Conservation (phyloP, 805 yeast species). For the Ogataea salicorniae region DNA sequence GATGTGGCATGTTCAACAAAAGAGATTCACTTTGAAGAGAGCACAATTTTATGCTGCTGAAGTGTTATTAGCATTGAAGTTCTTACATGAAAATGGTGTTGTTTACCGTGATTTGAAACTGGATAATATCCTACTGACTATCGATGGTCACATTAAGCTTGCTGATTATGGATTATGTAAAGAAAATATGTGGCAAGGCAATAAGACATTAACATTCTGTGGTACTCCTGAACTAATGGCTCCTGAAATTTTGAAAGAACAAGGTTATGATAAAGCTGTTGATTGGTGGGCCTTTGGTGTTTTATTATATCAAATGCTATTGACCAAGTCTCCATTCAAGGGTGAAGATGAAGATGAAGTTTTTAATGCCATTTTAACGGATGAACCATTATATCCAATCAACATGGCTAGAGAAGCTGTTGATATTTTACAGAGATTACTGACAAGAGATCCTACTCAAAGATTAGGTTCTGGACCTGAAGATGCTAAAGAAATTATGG, state of each 20-base stretch:
- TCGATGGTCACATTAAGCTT: constrained; percentile 90
- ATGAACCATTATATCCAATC: constrained; percentile 94
- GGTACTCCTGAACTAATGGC: constrained; percentile 99
- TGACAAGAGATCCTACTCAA: constrained; percentile 80
- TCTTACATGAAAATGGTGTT: constrained; percentile 93
- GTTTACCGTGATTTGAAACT: constrained; percentile 94
- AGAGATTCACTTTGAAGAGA: constrained; percentile 78
- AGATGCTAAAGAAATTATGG: constrained; percentile 93
- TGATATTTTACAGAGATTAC: constrained; percentile 81
- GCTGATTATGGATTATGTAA: constrained; percentile 98
- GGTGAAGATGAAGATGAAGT: constrained; percentile 89
- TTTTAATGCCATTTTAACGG: constrained; percentile 91
- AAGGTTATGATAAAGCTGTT: constrained; percentile 87
- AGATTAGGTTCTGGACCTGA: constrained; percentile 84
- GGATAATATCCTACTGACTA: constrained; percentile 85
- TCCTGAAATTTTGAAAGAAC: constrained; percentile 92
- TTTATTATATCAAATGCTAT: constrained; percentile 88
- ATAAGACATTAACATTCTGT: constrained; percentile 90
- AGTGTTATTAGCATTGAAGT: constrained; percentile 83
- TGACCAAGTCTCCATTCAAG: constrained; percentile 94
- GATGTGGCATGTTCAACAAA: constrained; percentile 98
- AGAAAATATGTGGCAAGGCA: constrained; percentile 61
- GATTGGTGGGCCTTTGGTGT: constrained; percentile 99
- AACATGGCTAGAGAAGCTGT: constrained; percentile 97
- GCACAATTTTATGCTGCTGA: constrained; percentile 98